Base-by-base conservation (phyloP, 805 yeast species). In the Metschnikowia baotianmanensis region DNA sequence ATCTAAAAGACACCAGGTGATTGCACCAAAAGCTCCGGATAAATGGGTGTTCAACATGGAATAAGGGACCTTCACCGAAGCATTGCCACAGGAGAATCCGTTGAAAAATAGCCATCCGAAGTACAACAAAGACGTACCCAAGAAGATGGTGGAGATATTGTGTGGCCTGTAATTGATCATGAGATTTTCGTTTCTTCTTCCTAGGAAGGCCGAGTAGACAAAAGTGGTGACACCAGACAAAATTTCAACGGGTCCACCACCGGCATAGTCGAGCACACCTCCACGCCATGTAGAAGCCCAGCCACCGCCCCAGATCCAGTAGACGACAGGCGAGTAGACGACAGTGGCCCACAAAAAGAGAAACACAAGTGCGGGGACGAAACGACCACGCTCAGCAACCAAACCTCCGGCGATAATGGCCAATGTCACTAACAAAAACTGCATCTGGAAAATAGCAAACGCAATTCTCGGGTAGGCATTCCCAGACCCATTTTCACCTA, bases 201-300 rank as follows among this genome's bases (percentile, higher is more conserved):
- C 96, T 39, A 86, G 64, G 48, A 84, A 83, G 42, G 78, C 80
- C n/a, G 89, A 80, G 52, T 83, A 83, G 5, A 86, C 96, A 53
- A 91, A 82, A 1, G 96, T 97, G 25, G 88, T 85, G 18, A 89
- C 84, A 46, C 98, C 98, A 18, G 95, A 82, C 22, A 86, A 74
- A 42, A 93, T 87, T 62, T 91, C 98, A 20, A 91, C 96, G 1
- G 97, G 96, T 0, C 97, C 97, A 42, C 98, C 98, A 22, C 99
- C 99, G 18, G 99, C 99, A 62, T 86, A 91, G 61, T 91, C 99
- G 37, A 91, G 71, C 1, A 83, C 98, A 5, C 96, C 96, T 81
- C 96, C 91, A 52, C 80, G 72, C 62, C 62, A 69, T 12, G 47
- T 35, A 51, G 74, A 75, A 26, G 96, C 96, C 98, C 98, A 91